Evolutionary conservation across 179 eudicot species (phyloP), one percentile per base, ranked within the genome.

Genomic region (Camellia oleifera): DNA sequence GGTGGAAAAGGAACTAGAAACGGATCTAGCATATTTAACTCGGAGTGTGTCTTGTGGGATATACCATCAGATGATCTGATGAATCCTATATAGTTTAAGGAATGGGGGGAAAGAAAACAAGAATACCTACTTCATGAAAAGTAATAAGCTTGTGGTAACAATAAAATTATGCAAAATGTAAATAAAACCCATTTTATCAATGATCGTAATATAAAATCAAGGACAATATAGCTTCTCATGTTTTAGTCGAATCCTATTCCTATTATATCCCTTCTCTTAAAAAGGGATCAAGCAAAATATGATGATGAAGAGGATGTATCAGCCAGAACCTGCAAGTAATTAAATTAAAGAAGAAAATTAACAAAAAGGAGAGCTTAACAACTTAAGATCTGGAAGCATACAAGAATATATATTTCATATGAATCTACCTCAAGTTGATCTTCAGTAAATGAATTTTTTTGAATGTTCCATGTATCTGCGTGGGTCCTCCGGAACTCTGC

Each of bases 401-500:
- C 17, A 68, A 17, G 23, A 18, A 69, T 42, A 63, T 7, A 70
- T 15, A 57, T 58, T 18, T 52, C n/a, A 15, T 46, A 26, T 15
- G 60, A 46, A 57, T 46, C 60, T 91, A 97, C 99, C 99, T 97
- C 99, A 56, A 97, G 89, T 77, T 94, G 99, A 66, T 97, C 98
- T 84, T 97, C 98, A 6, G 97, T 89, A 81, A 97, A 97, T 57
- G 88, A 88, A 80, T 94, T 97, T 89, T 92, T 94, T 82, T 96
- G 95, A 77, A 94, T 11, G 69, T 86, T 94, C 97, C 95, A 92
- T 61, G 93, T 92, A 83, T 94, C 97, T 74, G 97, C 97, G 84
- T 94, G 98, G 69, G 95, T 94, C 80, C 97, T 84, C 42, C 97
- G 94, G 79, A 94, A 92, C 87, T 92, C 97, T 46, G 97, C 97